A percentile compares a stretch with the other conserved stretches of the same genome.
phyloP scores from a whole-genome alignment of 2,329 filamentous ascomycete genomes.

The Hypoxylon sp. region DNA sequence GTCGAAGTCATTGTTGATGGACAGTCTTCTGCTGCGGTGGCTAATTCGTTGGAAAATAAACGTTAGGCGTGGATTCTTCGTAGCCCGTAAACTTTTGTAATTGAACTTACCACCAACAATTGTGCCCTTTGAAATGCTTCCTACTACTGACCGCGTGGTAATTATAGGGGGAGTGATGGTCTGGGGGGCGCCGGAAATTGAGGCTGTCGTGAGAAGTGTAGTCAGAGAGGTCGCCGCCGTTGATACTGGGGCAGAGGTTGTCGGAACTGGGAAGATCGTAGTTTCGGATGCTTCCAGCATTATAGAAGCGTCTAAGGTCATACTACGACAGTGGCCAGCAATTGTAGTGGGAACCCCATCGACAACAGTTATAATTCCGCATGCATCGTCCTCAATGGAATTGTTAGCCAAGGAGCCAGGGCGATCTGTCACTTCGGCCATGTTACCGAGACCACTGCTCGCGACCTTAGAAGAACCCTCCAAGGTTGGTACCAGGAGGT shows the following conservation, averaged over 20 bases:
- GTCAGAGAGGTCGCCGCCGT: neutral
- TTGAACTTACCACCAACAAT: slow-evolving; percentile 40
- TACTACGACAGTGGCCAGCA: slow-evolving; percentile 48
- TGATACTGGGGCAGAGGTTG: neutral
- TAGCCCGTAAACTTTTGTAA: neutral
- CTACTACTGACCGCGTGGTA: slow-evolving; percentile 24
- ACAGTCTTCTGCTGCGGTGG: slow-evolving; percentile 17
- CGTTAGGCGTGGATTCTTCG: slow-evolving; percentile 1
- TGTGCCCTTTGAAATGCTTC: slow-evolving; percentile 19
- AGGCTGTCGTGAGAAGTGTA: neutral
- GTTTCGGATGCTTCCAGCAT: slow-evolving; percentile 19
- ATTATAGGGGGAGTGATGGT: slow-evolving; percentile 3
- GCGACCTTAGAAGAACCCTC: slow-evolving; percentile 38
- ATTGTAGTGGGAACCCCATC: slow-evolving; percentile 48
- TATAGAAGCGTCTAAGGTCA: slow-evolving; percentile 41
- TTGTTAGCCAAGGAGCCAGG: slow-evolving; percentile 45
- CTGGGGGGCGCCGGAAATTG: neutral
- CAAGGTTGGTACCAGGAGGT: slow-evolving; percentile 37
- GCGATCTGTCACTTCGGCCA: slow-evolving; percentile 41
- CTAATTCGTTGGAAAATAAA: slow-evolving; percentile 12
- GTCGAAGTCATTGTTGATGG: slow-evolving; percentile 21
- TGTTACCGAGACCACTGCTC: slow-evolving; percentile 44
- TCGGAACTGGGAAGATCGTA: neutral
- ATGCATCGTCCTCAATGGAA: slow-evolving; percentile 47
- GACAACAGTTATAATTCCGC: slow-evolving; percentile 44